Evolutionary conservation across 352 stramenopile species (phyloP).

Genomic region (Phytophthora fragariaefolia): DNA sequence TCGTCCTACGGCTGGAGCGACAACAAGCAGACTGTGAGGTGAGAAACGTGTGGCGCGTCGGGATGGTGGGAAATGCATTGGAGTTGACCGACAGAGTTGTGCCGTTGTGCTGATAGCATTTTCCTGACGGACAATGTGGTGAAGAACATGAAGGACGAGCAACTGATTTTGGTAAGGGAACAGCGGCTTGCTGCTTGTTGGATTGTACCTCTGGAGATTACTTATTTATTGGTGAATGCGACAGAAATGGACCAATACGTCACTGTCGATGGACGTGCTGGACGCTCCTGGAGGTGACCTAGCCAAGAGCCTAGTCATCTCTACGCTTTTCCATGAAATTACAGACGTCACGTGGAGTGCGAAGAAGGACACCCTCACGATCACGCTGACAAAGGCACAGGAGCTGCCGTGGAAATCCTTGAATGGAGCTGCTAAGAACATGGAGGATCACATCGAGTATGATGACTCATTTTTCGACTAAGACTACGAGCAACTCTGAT

Average conservation of each 20-base stretch:
- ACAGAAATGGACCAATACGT: conserved; percentile 84
- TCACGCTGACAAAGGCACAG: conserved; percentile 74
- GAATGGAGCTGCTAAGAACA: conserved; percentile 81
- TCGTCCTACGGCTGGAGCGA: conserved; percentile 87
- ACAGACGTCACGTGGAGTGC: conserved; percentile 64
- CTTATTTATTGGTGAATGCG: background rate
- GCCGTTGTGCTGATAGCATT: conserved; percentile 51
- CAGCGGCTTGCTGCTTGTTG: no score
- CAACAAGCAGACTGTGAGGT: conserved; percentile 71
- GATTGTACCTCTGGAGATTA: no score
- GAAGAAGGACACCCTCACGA: conserved; percentile 66
- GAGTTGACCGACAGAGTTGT: conserved; percentile 1
- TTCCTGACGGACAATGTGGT: conserved; percentile 74
- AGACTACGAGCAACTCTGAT: conserved; percentile 8
- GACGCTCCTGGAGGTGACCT: conserved; percentile 38
- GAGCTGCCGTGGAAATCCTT: conserved; percentile 75
- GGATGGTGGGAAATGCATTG: background rate
- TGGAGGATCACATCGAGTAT: conserved; percentile 89
- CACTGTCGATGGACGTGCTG: conserved; percentile 76
- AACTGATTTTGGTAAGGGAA: conserved; percentile 65
- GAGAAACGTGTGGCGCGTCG: background rate
- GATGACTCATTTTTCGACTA: conserved; percentile 84
- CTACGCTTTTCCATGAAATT: conserved; percentile 74
- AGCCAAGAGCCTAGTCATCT: conserved; percentile 77
- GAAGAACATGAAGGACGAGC: conserved; percentile 57